A percentile compares a stretch with the other conserved stretches of the same genome.
phyloP scores from a whole-genome alignment of 2,329 filamentous ascomycete species.

The Leptosphaerulina australis region DNA sequence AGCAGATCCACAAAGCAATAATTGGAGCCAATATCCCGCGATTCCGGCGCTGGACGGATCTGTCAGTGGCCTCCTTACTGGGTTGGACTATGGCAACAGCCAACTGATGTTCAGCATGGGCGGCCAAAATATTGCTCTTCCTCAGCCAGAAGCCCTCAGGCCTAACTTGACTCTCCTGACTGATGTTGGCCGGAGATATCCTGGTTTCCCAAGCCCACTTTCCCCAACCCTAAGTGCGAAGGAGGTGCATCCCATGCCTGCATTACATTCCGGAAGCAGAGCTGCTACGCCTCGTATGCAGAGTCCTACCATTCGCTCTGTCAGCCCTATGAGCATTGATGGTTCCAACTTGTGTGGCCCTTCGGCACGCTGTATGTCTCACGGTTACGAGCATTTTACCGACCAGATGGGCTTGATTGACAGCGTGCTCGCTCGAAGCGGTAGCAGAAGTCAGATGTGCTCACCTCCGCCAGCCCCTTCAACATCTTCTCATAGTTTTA shows the following conservation, averaged over 20 bases:
- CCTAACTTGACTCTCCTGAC: constrained; percentile 33
- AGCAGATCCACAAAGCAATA: neutral
- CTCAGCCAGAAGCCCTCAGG: constrained; percentile 9
- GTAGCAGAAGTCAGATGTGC: neutral
- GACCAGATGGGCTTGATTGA: constrained; percentile 25
- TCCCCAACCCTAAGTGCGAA: constrained; percentile 41
- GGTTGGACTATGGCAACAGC: neutral
- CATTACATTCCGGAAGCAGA: constrained; percentile 24
- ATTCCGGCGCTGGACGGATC: constrained; percentile 5
- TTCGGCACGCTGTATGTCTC: constrained; percentile 21
- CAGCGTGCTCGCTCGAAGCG: constrained; percentile 13
- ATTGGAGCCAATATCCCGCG: neutral
- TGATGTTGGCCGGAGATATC: constrained; percentile 38
- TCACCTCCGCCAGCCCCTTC: constrained; percentile 1
- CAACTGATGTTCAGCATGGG: constrained; percentile 29
- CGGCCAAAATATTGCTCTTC: constrained; percentile 14
- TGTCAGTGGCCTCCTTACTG: neutral
- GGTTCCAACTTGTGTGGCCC: constrained; percentile 32
- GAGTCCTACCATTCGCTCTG: constrained; percentile 19
- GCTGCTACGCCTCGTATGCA: constrained; percentile 14
- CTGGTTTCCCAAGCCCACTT: constrained; percentile 41
- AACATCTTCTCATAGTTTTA: constrained; percentile 11
- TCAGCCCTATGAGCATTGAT: constrained; percentile 38
- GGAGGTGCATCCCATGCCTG: constrained; percentile 37
- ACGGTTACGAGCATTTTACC: constrained; percentile 22